A percentile compares a stretch with the other conserved stretches of the same genome.
phyloP scores from a whole-genome alignment of 306 rosid species.

The Erythrophleum fordii region DNA sequence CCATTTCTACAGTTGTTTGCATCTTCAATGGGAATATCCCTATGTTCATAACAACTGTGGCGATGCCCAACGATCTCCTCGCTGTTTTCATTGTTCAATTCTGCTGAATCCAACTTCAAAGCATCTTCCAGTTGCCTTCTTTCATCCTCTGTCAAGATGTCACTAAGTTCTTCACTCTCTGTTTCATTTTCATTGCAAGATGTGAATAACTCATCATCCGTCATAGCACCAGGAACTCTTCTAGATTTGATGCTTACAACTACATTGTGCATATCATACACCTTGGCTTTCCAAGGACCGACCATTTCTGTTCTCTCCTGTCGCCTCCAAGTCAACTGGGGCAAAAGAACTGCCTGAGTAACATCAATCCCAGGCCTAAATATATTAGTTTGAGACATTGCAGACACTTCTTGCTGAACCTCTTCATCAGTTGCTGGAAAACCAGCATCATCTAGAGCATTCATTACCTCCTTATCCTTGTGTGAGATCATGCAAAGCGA shows the following conservation, averaged over 20 bases:
- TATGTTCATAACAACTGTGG: constrained; percentile 64
- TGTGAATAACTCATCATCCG: constrained; percentile 84
- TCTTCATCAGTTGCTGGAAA: constrained; percentile 89
- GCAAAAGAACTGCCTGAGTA: constrained; percentile 95
- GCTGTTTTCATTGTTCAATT: constrained; percentile 56
- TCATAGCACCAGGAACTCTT: constrained; percentile 97
- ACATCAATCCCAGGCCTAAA: constrained; percentile 97
- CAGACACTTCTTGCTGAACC: constrained; percentile 86
- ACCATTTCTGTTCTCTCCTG: constrained; percentile 91
- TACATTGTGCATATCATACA: constrained; percentile 96
- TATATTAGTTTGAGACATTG: constrained; percentile 95
- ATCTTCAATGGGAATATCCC: constrained; percentile 82
- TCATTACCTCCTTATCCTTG: constrained; percentile 89
- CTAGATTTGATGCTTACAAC: constrained; percentile 94
- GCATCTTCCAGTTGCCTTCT: constrained; percentile 90
- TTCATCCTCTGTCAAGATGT: constrained; percentile 90
- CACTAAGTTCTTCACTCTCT: constrained; percentile 80
- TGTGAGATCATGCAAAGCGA: constrained; percentile 96
- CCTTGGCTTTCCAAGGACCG: constrained; percentile 94
- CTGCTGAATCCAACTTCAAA: constrained; percentile 77
- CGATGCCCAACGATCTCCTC: constrained; percentile 72
- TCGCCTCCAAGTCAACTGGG: constrained; percentile 96
- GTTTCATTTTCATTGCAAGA: constrained; percentile 86
- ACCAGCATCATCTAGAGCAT: constrained; percentile 93
- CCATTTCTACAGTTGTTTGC: constrained; percentile 54